Evolutionary conservation across 345 rosid species (phyloP).

Genomic region (Raphanus raphanistrum): DNA sequence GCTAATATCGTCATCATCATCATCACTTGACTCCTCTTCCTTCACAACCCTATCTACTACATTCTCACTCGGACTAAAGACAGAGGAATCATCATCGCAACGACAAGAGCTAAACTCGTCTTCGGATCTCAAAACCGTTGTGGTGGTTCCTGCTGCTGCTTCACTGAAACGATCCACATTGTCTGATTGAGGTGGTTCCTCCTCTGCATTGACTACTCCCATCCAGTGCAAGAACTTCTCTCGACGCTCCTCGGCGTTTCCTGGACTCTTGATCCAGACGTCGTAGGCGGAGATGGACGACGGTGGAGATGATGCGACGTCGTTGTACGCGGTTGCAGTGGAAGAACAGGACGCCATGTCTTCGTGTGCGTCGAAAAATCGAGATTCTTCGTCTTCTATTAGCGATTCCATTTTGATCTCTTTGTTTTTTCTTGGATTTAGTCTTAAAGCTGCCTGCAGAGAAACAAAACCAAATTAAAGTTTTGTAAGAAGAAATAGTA

Average conservation of each 20-base stretch:
- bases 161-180: constrained; percentile 41
- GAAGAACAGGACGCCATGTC: constrained; percentile 49
- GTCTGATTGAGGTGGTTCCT: constrained; percentile 3
- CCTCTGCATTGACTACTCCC: constrained; percentile 29
- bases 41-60: constrained; percentile 22
- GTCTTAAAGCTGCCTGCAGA: constrained; percentile 43
- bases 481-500: constrained; percentile 29
- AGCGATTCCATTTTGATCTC: constrained; percentile 55
- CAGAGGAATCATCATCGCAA: constrained; percentile 39
- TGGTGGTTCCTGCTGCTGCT: constrained; percentile 53
- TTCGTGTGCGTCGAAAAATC: constrained; percentile 73
- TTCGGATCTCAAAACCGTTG: constrained; percentile 38
- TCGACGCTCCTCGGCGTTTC: constrained; percentile 59
- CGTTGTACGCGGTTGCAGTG: constrained; percentile 23
- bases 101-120: constrained; percentile 61
- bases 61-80: constrained; percentile 31
- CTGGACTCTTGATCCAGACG: constrained; percentile 65
- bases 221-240: constrained; percentile 63
- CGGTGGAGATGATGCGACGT: constrained; percentile 3
- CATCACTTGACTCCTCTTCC: constrained; percentile 32
- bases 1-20: constrained; percentile 56
- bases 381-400: constrained; percentile 57
- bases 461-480: constrained; percentile 29
- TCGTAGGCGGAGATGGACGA: constrained; percentile 41
- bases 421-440: constrained; percentile 19